Evolutionary conservation across 306 rosid genomes (phyloP), one percentile per base, ranked within the genome.

Genomic region (Arachis hypogaea): DNA sequence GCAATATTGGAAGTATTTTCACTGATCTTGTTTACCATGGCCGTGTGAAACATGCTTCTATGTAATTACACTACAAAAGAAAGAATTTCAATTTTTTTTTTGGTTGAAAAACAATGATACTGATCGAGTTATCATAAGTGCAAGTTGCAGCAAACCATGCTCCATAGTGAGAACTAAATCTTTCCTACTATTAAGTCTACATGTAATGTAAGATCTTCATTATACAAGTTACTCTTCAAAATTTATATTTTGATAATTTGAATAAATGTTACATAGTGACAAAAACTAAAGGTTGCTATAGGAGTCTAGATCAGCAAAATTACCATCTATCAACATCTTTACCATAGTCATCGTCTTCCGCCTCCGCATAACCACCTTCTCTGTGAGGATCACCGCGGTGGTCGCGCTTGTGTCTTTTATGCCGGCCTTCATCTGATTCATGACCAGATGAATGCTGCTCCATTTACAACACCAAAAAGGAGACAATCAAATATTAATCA

Each of bases 271-370:
- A 79, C 79, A 79, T 67, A 49, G 7, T 58, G 71, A 72, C 74
- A 29, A 68, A 51, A 80, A 69, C 38, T 67, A 5, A 74, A 75
- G 66, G 68, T 42, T 22, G 29, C 47, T 7, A 9, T 28, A 28
- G 44, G 71, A 50, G 62, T 68, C 36, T 66, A 78, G 68, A 43
- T 55, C 18, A 69, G 70, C 50, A 63, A 45, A 78, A 82, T 84
- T 92, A 88, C 85, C 88, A 78, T 83, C 88, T 86, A 59, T 84
- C 89, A 78, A 80, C 78, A 52, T 75, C 82, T 44, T 84, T 84
- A 11, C 98, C 98, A 72, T 84, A 87, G 77, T 93, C 97, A 60
- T 89, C 98, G 14, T 89, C 98, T 80, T 89, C 97, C 76, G 86
- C 87, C 66, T 81, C 92, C 68, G 77, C 92, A 9, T 79, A 80